phyloP scores from a whole-genome alignment of 305 asterid species.

The Fraxinus baroniana region DNA sequence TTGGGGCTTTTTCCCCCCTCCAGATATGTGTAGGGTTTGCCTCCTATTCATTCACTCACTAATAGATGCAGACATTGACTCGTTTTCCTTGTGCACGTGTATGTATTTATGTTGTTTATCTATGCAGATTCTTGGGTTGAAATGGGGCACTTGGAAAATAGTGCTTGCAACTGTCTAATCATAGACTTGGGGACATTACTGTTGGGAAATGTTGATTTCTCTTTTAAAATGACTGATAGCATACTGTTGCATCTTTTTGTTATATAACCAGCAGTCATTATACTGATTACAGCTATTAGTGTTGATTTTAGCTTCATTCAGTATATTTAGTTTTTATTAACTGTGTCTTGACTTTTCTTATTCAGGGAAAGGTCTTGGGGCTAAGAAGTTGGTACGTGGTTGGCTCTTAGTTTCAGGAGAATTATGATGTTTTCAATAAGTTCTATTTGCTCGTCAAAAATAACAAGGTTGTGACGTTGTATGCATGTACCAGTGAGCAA shows the following conservation, averaged over 20 bases:
- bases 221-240: neutral
- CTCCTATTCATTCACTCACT: neutral
- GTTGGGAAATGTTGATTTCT: neutral
- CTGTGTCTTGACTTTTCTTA: slow-evolving; percentile 16
- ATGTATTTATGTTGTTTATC: neutral
- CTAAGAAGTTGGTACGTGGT: slow-evolving; percentile 28
- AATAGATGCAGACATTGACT: neutral
- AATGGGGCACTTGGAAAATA: neutral
- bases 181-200: neutral
- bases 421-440: slow-evolving; percentile 22
- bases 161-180: neutral
- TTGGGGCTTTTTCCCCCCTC: neutral
- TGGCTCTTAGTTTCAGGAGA: slow-evolving; percentile 20
- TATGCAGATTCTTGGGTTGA: slow-evolving; percentile 7
- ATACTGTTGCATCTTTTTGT: neutral
- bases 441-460: slow-evolving; percentile 13
- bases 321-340: neutral
- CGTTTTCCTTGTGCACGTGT: neutral
- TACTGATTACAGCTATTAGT: neutral
- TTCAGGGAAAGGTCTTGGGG: slow-evolving; percentile 26
- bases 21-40: neutral
- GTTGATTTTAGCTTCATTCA: neutral
- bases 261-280: neutral
- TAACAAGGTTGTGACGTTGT: slow-evolving; percentile 15
- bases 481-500: slow-evolving; percentile 18